A percentile compares a stretch with the other conserved stretches of the same genome.
These are phyloP conservation scores for Candida anutae DNA, from an alignment of 1,139 yeast genomes.

Conservation along the genomic window DNA sequence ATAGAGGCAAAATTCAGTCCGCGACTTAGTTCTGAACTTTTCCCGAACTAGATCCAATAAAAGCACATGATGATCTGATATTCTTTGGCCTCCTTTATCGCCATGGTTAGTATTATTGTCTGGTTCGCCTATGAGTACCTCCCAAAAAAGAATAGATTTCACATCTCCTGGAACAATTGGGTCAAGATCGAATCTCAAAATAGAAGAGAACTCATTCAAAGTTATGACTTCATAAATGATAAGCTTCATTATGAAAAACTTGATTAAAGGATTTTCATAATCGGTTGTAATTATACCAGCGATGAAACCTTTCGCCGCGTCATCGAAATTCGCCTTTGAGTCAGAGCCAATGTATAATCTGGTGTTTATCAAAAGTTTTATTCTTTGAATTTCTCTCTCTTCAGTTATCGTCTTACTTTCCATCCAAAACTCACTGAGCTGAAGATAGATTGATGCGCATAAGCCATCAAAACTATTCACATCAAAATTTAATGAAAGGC, in stretches of 20 bases:
- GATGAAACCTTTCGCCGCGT: neutral
- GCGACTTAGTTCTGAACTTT: no score
- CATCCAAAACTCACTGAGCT: slow-evolving; percentile 1
- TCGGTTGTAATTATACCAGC: neutral
- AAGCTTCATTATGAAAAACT: slow-evolving; percentile 14
- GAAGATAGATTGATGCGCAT: slow-evolving; percentile 1
- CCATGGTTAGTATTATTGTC: no score
- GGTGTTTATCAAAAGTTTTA: slow-evolving; percentile 13
- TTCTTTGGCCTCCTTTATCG: no score
- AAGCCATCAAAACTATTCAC: slow-evolving; percentile 1
- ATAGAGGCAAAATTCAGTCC: neutral
- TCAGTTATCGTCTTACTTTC: slow-evolving; percentile 3
- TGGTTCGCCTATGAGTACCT: no score
- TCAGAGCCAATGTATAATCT: no score
- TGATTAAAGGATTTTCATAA: no score
- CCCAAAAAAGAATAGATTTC: no score
- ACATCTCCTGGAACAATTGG: no score
- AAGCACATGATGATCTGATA: no score
- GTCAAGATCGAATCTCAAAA: no score
- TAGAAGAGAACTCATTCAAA: slow-evolving; percentile 10
- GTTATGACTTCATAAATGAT: slow-evolving; percentile 13
- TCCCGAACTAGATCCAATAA: no score
- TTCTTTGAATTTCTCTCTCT: slow-evolving; percentile 3
- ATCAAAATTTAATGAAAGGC: slow-evolving; percentile 4
- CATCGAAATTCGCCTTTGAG: no score